Evolutionary conservation across 2,329 filamentous ascomycete species (phyloP), one percentile per base, ranked within the genome.

Genomic region (Fusarium domesticum): DNA sequence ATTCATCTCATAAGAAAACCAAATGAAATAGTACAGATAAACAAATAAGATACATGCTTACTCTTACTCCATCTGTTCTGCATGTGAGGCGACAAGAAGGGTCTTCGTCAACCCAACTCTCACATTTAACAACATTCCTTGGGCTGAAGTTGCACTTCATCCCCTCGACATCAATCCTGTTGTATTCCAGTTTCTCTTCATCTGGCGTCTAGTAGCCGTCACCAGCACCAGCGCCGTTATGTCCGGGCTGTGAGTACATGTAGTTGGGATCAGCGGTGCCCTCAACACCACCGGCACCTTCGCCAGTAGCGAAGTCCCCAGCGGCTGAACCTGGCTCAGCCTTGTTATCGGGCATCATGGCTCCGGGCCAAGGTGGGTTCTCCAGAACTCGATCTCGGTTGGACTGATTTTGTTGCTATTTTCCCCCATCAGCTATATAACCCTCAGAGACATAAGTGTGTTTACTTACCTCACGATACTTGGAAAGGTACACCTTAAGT

Each of bases 401-500:
- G 23, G 67, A 64, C 39, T 70, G 66, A 36, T 70, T 70, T 56
- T 70, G 68, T 67, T 70, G 68, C 68, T 70, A 37, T 32, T 30
- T 35, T 41, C 36, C 43, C 15, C 37, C 35, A 35, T 46, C 14
- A 48, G 53, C n/a, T 43, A 52, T 19, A 30, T n/a, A 10, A 17
- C 32, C 5, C 30, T 36, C 6, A n/a, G 6, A 19, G 7, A 31
- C 30, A 15, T 19, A 14, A 23, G 6, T n/a, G 15, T 7, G 30
- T 18, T 10, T 38, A 59, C 86, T 81, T 79, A 97, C 93, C 80
- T 98, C 93, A 69, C 93, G 85, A 70, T 97, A 98, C 66, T 96
- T 93, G 48, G 91, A 89, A 33, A 98, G 79, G 68, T 98, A 98
- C 58, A 98, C 96, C 72, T 98, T 98, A 46, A 98, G 77, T 2